Percentiles rank a stretch among this genome's conserved stretches.
Conservation (phyloP, 176 grass and related monocot genomes). For the Poa annua region DNA sequence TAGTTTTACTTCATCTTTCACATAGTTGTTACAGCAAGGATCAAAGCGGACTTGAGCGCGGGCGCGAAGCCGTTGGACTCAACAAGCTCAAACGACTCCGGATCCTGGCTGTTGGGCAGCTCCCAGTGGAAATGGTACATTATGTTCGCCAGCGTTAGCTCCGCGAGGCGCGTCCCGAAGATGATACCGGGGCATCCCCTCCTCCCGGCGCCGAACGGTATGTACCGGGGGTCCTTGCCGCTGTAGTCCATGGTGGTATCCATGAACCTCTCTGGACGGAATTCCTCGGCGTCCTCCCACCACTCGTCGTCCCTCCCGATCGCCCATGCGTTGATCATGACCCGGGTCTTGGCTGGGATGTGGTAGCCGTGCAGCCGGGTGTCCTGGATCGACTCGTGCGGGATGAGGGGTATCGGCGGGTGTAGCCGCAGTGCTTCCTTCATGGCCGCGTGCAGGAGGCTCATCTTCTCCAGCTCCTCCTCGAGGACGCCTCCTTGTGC, state of each 20-base stretch:
- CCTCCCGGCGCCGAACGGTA: constrained; percentile 46
- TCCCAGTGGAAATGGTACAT: constrained; percentile 60
- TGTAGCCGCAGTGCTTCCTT: constrained; percentile 57
- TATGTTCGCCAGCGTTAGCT: constrained; percentile 52
- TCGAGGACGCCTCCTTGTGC: constrained; percentile 15
- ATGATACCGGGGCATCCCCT: constrained; percentile 46
- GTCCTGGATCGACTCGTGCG: constrained; percentile 44
- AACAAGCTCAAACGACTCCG: constrained; percentile 38
- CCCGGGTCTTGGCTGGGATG: constrained; percentile 40
- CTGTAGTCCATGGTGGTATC: background rate
- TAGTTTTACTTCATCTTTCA: too few relatives aligned
- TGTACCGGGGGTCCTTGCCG: constrained; percentile 31
- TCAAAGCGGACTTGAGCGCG: constrained; percentile 16
- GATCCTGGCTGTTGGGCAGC: constrained; percentile 37
- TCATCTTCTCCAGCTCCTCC: constrained; percentile 25
- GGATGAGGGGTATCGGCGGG: constrained; percentile 40
- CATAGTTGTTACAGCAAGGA: constrained; percentile 37
- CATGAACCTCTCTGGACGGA: constrained; percentile 42
- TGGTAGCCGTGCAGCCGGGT: constrained; percentile 45
- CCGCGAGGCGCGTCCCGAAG: constrained; percentile 8
- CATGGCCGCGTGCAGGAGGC: background rate
- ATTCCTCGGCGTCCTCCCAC: constrained; percentile 49
- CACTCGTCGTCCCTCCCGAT: constrained; percentile 44
- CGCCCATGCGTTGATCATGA: constrained; percentile 68
- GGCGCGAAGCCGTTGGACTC: constrained; percentile 24